Evolutionary conservation across 306 rosid genomes (phyloP).

Genomic region (Acacia acuminata): DNA sequence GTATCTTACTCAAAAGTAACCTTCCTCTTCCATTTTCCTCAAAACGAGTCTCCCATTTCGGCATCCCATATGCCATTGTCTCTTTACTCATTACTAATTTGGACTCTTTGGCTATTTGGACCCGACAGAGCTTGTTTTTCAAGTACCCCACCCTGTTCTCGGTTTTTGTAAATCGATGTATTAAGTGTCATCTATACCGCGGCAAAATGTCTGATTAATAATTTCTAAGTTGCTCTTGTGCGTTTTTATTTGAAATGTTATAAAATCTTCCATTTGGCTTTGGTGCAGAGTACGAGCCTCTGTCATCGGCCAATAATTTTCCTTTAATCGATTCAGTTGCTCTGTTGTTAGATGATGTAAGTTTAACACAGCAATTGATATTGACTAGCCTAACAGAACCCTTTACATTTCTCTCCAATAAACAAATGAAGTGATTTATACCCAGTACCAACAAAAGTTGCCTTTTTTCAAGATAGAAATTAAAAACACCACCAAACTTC

Average conservation of each 20-base stretch:
- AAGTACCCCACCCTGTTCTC: not conserved
- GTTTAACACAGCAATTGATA: not conserved
- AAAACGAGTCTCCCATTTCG: constrained; percentile 25
- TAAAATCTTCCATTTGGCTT: not conserved
- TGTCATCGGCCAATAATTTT: not conserved
- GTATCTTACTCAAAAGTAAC: constrained; percentile 1
- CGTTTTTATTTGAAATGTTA: not conserved
- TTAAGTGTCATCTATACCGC: not conserved
- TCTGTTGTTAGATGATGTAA: not conserved
- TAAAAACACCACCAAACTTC: not conserved
- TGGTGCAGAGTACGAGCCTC: not conserved
- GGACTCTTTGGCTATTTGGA: constrained; percentile 8
- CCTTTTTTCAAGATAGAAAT: not conserved
- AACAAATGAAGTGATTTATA: not conserved
- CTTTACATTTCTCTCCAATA: not conserved
- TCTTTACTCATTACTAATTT: not conserved
- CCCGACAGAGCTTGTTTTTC: constrained; percentile 10
- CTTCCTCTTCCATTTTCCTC: constrained; percentile 21
- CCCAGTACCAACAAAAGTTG: not conserved
- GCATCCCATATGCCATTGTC: constrained; percentile 22
- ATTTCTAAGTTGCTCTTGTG: not conserved
- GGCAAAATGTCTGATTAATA: not conserved
- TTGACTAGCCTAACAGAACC: not conserved
- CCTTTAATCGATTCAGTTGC: not conserved
- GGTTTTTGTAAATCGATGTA: not conserved